Evolutionary conservation across 352 stramenopile species (phyloP), one percentile per base, ranked within the genome.

Genomic region (Pseudoperonospora humuli): DNA sequence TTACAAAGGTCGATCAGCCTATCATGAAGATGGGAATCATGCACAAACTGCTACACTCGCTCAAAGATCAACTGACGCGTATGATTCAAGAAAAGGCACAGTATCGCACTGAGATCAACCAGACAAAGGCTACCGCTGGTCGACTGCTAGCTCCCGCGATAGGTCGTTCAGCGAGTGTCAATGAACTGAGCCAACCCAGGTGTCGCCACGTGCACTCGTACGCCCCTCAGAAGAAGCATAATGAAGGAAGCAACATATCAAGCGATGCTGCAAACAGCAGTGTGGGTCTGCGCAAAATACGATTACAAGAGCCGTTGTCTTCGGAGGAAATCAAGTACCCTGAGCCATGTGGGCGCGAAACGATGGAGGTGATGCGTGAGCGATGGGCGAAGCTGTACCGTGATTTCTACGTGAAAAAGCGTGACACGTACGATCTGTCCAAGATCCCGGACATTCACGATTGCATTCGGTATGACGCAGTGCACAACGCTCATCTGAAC

Each of bases 401-500:
- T 38, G 94, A 97, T 54, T 96, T 99, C 19, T 97, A 98, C 71
- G 91, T 94, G 23, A 83, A 83, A 50, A 95, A 95, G 53, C 86
- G 61, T 9, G 78, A 94, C 46, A 90, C 74, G 2, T 98, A 97
- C 67, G 95, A 98, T 57, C 60, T 98, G 25, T 96, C 84, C 6
- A 89, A 97, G 53, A 96, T 99, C 40, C 96, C 97, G 6, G 97
- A 99, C 50, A 96, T 99, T 34, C 96, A 98, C 64, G 96, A 99
- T 65, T 98, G 96, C 66, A 93, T 97, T 39, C 86, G 95, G 17
- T 99, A 97, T 61, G 96, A 99, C 68, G 91, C 96, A 38, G 79
- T 99, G 14, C 97, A 99, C 66, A 99, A 99, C 61, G 75, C 84
- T 13, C 84, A 98, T 51, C 51, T 99, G 24, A 84, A 93, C 39